phyloP scores from a whole-genome alignment of 1,139 yeast genomes.

The Debaryomyces fabryi region DNA sequence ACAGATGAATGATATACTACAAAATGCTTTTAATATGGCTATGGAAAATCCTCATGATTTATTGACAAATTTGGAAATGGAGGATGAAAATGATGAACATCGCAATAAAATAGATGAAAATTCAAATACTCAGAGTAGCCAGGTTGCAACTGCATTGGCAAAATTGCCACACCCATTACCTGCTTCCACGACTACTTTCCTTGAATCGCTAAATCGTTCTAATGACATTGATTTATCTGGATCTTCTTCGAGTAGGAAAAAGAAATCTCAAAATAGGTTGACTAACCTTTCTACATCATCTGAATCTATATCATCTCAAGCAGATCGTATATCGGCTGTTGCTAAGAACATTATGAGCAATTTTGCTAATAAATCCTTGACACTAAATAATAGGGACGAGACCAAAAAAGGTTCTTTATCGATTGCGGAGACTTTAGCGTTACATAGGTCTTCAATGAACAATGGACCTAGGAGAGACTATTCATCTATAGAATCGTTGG shows the following conservation, averaged over 20 bases:
- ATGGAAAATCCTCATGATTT: constrained; percentile 64
- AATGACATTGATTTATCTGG: constrained; percentile 6
- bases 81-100: constrained; percentile 19
- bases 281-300: background rate
- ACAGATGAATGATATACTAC: constrained; percentile 68
- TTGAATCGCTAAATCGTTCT: constrained; percentile 18
- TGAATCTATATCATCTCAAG: constrained; percentile 1
- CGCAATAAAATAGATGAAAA: constrained; percentile 1
- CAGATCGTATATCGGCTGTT: constrained; percentile 14
- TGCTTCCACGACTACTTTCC: constrained; percentile 19
- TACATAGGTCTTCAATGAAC: constrained; percentile 48
- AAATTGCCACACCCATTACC: constrained; percentile 16
- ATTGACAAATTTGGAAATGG: constrained; percentile 50
- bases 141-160: constrained; percentile 15
- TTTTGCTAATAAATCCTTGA: constrained; percentile 8
- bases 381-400: constrained; percentile 10
- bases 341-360: constrained; percentile 15
- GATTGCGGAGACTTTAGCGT: constrained; percentile 67
- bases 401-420: constrained; percentile 42
- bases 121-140: constrained; percentile 11
- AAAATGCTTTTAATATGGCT: constrained; percentile 74
- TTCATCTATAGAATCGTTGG: constrained; percentile 28
- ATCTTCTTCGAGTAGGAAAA: background rate
- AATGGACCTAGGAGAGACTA: constrained; percentile 31
- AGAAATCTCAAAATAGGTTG: background rate